Conservation (phyloP, 306 rosid genomes). For the Datisca glomerata region DNA sequence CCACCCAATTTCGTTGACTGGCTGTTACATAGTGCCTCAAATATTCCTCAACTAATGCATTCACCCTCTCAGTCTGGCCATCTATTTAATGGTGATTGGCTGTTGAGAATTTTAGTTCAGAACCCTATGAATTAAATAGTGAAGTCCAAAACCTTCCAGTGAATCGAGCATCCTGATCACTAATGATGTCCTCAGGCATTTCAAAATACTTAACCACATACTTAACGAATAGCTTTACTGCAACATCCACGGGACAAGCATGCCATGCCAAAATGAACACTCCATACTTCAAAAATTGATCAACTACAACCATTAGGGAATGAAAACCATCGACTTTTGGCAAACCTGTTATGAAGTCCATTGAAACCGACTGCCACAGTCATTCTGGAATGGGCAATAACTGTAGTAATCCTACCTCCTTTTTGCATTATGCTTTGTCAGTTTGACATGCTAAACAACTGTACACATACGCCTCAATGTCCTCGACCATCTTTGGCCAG, state of each 20-base stretch:
- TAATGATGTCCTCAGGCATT: not conserved
- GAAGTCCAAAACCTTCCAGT: not conserved
- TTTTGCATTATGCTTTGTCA: not conserved
- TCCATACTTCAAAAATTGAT: conserved; percentile 4
- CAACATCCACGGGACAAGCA: not conserved
- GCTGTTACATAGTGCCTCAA: not conserved
- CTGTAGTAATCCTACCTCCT: not conserved
- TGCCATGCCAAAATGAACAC: not conserved
- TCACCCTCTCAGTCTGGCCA: not conserved
- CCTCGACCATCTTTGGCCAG: not conserved
- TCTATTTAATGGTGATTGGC: not conserved
- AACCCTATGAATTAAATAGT: not conserved
- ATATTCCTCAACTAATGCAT: not conserved
- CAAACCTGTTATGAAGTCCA: not conserved
- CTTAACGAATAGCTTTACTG: not conserved
- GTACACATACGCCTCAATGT: not conserved
- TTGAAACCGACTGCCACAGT: not conserved
- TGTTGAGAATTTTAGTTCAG: not conserved
- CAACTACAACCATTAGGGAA: not conserved
- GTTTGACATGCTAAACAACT: not conserved
- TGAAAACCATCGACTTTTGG: not conserved
- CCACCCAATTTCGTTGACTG: not conserved
- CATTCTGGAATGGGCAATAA: not conserved
- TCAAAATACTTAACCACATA: not conserved
- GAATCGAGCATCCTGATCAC: not conserved